Percentiles rank a stretch among this genome's conserved stretches.
Evolutionary conservation across 306 rosid genomes (phyloP).

Genomic region (Betula pendula): DNA sequence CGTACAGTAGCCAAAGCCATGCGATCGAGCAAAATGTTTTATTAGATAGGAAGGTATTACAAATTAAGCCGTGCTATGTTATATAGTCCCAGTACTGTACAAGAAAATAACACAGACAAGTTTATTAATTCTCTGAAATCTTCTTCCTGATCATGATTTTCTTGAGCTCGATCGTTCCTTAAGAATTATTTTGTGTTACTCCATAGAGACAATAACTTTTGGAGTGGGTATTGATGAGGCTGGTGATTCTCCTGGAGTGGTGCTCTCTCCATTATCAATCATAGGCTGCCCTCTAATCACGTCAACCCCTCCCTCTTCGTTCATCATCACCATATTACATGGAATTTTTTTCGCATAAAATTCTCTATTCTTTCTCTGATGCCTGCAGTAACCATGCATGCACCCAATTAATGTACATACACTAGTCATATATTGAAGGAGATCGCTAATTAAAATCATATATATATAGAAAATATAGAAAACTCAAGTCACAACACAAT

Average conservation of each 20-base stretch:
- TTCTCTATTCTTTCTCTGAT: conserved; percentile 39
- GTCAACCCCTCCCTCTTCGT: conserved; percentile 48
- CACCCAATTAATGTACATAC: no score
- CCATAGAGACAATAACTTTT: conserved; percentile 25
- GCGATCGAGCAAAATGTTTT: no score
- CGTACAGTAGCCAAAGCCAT: no score
- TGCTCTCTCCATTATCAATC: conserved; percentile 13
- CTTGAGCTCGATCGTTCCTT: conserved; percentile 10
- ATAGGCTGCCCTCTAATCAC: conserved; percentile 34
- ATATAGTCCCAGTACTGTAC: no score
- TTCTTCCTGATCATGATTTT: background rate
- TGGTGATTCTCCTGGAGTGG: conserved; percentile 15
- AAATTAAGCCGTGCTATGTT: no score
- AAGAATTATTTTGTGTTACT: conserved; percentile 12
- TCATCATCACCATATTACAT: conserved; percentile 55
- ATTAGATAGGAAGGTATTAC: no score
- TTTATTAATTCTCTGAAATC: background rate
- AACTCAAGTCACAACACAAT: no score
- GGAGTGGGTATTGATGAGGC: conserved; percentile 18
- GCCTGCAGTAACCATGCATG: no score
- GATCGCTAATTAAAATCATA: no score
- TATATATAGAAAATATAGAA: no score
- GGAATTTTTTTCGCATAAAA: conserved; percentile 43
- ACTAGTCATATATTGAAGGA: no score
- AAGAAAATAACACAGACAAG: no score